These are phyloP conservation scores for Testicularia cyperi DNA, from an alignment of 1,284 basidiomycete genomes.

Conservation along the genomic window DNA sequence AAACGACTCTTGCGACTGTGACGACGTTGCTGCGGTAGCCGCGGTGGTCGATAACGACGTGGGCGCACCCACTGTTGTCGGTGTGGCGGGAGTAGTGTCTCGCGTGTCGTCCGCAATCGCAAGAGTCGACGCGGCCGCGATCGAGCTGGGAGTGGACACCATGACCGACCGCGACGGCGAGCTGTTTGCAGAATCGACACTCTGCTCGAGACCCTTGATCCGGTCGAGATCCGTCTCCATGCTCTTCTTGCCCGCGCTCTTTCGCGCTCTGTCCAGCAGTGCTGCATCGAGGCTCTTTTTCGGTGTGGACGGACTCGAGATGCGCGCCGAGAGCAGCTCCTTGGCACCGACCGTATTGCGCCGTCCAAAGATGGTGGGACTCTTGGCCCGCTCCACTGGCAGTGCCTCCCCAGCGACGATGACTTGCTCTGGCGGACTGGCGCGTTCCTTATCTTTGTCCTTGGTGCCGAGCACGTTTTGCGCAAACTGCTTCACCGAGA, in stretches of 20 bases:
- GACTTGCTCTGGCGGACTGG: conserved; percentile 16
- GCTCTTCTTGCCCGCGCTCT: conserved; percentile 23
- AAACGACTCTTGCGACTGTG: conserved; percentile 47
- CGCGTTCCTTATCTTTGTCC: conserved; percentile 24
- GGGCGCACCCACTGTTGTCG: too few relatives aligned
- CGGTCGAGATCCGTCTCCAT: conserved; percentile 28
- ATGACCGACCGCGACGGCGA: conserved; percentile 10
- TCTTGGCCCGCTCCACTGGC: conserved; percentile 38
- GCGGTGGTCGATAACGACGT: too few relatives aligned
- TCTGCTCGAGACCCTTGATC: conserved; percentile 23
- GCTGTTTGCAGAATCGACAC: conserved; percentile 10
- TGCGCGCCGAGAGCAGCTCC: conserved; percentile 18
- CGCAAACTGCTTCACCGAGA: conserved; percentile 39
- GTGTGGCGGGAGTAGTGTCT: neutral
- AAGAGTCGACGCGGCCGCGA: too few relatives aligned
- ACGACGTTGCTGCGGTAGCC: conserved; percentile 12
- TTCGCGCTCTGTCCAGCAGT: conserved; percentile 1
- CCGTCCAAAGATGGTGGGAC: conserved; percentile 38
- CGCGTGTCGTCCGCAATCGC: too few relatives aligned
- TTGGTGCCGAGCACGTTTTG: conserved; percentile 34
- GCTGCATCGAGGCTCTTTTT: conserved; percentile 11
- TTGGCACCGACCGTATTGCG: conserved; percentile 35
- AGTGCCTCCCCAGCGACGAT: conserved; percentile 34
- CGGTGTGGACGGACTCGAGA: conserved; percentile 32
- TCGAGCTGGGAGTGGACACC: neutral